These are phyloP conservation scores for Syzygium aqueum DNA, from an alignment of 345 rosid species.

Conservation along the genomic window DNA sequence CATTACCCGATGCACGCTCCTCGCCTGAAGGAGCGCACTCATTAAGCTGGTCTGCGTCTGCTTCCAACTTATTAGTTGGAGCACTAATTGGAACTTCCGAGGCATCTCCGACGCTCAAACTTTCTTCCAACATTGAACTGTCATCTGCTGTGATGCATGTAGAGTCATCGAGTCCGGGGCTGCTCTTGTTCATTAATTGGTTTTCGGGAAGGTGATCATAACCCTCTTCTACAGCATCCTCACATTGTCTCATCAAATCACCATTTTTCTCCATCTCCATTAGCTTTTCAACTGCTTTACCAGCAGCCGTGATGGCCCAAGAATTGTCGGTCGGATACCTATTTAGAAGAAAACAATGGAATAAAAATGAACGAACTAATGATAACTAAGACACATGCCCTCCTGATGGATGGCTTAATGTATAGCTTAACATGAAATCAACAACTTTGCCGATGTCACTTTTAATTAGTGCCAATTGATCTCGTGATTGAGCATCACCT, in stretches of 20 bases:
- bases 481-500: conserved; percentile 22
- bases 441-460: neutral
- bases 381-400: neutral
- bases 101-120: neutral
- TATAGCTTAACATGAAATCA: neutral
- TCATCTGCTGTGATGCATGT: neutral
- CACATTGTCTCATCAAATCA: neutral
- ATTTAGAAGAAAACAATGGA: neutral
- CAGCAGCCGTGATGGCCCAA: conserved; percentile 29
- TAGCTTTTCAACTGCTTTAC: conserved; percentile 28
- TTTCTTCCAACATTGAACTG: neutral
- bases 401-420: neutral
- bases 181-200: neutral
- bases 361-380: neutral
- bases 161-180: neutral
- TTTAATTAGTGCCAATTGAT: neutral
- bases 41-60: neutral
- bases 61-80: neutral
- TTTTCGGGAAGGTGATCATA: neutral
- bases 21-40: neutral
- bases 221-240: neutral
- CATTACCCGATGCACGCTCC: neutral
- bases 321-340: conserved; percentile 14
- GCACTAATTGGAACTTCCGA: neutral
- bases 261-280: conserved; percentile 11